Base-by-base conservation (phyloP, 352 stramenopile species). In the Globisporangium recalcitrans region DNA sequence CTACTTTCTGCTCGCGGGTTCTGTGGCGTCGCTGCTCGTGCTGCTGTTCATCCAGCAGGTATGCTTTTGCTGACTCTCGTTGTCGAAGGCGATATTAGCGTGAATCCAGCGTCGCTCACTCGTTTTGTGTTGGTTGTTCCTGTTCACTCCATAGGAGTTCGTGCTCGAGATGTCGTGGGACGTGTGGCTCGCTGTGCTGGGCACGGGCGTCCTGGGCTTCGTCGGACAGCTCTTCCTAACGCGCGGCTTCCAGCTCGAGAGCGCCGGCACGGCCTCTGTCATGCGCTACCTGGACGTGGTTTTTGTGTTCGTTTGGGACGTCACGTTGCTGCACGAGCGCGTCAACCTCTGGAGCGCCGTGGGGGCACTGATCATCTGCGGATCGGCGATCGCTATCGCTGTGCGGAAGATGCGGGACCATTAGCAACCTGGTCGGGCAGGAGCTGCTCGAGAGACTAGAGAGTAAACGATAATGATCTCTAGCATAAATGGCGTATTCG, bases 261-360 rank as follows among this genome's bases (percentile, higher is more conserved):
- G 69, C 40, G 63, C 70, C 19, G 75, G 71, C 49, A 67, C 74
- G 14, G 75, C 75, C 1, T 74, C 73, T 11, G 67, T 80, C 46
- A 77, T 81, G 67, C 65, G 64, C 22, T 73, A 80, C 52, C 55
- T 80, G 10, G 64, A 80, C 54, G 63, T 80, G 26, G 72, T 70
- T 6, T 79, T 80, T 49, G 68, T 78, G 22, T 80, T 83, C 38
- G 52, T 80, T 3, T 83, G 73, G 70, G 72, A 80, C 48, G 54
- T 60, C 5, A 59, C 47, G 8, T 29, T 78, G 29, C 63, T 80
- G 22, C 63, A 62, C 27, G 74, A 80, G 56, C 26, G 3, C 42
- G 69, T 83, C 62, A 75, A 62, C 52, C 13, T 26, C 22, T 79
- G 73, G 65, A 78, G 71, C 65, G 52, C 76, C 13, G 32, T 75